These are phyloP conservation scores for Populus davidiana DNA, from an alignment of 345 rosid species.

Conservation along the genomic window DNA sequence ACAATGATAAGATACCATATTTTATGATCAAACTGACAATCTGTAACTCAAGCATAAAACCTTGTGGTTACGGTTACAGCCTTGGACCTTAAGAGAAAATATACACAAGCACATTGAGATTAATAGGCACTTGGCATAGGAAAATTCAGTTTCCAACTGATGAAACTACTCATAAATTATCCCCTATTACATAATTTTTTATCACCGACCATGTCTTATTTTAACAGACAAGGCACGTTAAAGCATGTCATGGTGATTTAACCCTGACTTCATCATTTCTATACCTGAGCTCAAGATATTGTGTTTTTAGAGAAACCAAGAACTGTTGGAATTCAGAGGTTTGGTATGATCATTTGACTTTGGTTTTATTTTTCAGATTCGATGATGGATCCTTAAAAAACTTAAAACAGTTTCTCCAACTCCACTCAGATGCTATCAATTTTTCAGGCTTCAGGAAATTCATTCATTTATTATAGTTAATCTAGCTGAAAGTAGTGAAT, in stretches of 20 bases:
- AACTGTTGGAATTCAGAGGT: neutral
- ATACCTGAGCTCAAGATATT: neutral
- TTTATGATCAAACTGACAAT: neutral
- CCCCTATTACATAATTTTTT: neutral
- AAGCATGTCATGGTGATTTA: neutral
- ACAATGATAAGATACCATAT: neutral
- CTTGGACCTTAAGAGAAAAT: neutral
- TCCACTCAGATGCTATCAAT: neutral
- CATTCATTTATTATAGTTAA: neutral
- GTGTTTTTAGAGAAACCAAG: neutral
- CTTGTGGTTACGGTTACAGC: neutral
- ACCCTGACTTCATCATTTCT: neutral
- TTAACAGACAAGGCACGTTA: no score
- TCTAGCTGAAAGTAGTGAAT: neutral
- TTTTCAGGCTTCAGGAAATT: neutral
- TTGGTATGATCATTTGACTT: no score
- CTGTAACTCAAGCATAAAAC: neutral
- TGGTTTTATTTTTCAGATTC: no score
- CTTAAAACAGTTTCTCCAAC: neutral
- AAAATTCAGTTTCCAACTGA: neutral
- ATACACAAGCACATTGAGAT: neutral
- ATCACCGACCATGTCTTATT: neutral
- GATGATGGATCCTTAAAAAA: neutral
- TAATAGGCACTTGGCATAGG: neutral
- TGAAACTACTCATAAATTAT: neutral